Conservation (phyloP, 2,329 filamentous ascomycete genomes). For the Tolypocladium cylindrosporum region DNA sequence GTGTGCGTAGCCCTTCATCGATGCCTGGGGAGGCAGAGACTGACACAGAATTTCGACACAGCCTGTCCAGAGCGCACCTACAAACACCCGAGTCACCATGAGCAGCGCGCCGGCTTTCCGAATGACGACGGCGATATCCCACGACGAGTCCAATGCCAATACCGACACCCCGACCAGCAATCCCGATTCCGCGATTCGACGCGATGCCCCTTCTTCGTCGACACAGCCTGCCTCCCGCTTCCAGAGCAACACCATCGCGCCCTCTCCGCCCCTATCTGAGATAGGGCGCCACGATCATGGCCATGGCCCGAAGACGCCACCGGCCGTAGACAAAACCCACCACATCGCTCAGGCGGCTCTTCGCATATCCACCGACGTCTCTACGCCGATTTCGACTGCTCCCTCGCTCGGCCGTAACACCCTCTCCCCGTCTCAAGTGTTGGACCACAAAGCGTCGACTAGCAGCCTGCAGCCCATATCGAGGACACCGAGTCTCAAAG, state of each 20-base stretch:
- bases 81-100: constrained; percentile 16
- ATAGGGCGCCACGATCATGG: not conserved
- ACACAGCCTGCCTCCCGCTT: constrained; percentile 14
- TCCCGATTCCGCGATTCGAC: not conserved
- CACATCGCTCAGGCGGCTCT: constrained; percentile 16
- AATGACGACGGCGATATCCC: constrained; percentile 15
- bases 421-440: constrained; percentile 17
- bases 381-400: constrained; percentile 6
- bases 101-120: constrained; percentile 16
- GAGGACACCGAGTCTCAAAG: constrained; percentile 52
- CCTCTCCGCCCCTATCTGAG: constrained; percentile 22
- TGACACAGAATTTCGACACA: not conserved
- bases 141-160: constrained; percentile 5
- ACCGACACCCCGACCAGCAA: not conserved
- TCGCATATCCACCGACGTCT: constrained; percentile 27
- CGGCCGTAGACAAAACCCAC: not conserved
- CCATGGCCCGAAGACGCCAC: constrained; percentile 4
- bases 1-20: not conserved
- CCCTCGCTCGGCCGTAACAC: constrained; percentile 22
- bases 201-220: constrained; percentile 6
- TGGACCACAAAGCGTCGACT: constrained; percentile 19
- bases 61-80: not conserved
- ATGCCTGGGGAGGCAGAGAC: not conserved
- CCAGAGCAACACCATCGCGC: constrained; percentile 17
- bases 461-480: constrained; percentile 38